Base-by-base conservation (phyloP, 768 basidiomycete species). In the Pisolithus sp. region DNA sequence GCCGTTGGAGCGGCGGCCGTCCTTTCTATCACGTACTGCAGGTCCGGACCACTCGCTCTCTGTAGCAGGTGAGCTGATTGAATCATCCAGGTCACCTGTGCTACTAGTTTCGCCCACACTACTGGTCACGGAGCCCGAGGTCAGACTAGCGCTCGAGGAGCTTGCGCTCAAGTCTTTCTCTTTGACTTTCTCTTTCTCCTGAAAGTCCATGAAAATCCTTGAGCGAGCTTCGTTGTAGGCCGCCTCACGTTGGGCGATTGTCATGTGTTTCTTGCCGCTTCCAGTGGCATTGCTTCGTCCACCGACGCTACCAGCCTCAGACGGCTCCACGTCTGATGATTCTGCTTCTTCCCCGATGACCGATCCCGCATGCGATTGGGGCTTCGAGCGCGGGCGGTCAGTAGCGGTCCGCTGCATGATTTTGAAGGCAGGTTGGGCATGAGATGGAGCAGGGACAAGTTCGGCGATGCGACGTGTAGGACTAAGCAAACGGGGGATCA, bases 171-270 rank as follows among this genome's bases (percentile, higher is more conserved):
- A 75, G 56, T 86, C 84, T 59, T 83, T 85, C 50, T 78, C 80
- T 63, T 83, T 82, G 51, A 79, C 80, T 63, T 82, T 83, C 59
- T 71, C 74, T 57, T 76, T 80, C 51, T 87, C 86, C 63, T 88
- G 78, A 57, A 90, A 89, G 57, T 71, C 84, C 80, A 88, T 85
- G 71, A 93, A 93, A 57, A 93, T 93, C 51, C 90, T 80, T 36
- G 82, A 85, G 43, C 91, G 81, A 26, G 90, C 90, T 67, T 89
- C 83, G 49, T 88, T 86, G 59, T 93, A 93, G n/a, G 89, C 91
- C 0, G 87, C 91, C 62, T 88, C 89, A 30, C 90, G 85, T 65
- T 93, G 84, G 60, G 88, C 86, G 21, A 93, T 83, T 2, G 91
- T 91, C 73, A 82, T 80, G 28, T 78, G 77, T 62, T 86, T 83